Percentiles rank a stretch among this genome's conserved stretches.
These are phyloP conservation scores for Coccomyxa sp. DNA, from an alignment of 139 green algal species.

Conservation along the genomic window DNA sequence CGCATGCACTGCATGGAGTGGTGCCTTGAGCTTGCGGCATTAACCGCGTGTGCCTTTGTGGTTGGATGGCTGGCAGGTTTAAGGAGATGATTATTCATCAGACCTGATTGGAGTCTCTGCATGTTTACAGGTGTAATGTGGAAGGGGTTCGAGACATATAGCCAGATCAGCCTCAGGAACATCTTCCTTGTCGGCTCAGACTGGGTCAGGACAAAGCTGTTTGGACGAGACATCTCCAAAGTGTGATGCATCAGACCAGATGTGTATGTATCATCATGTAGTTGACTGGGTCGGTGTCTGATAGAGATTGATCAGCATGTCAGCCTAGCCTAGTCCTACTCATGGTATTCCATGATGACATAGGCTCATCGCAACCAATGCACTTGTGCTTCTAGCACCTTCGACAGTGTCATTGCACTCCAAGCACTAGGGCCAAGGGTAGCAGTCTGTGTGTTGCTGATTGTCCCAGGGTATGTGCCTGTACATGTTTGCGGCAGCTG, in stretches of 20 bases:
- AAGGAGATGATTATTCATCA: neutral
- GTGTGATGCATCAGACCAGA: slow-evolving; percentile 1
- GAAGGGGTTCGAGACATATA: slow-evolving; percentile 82
- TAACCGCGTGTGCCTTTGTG: neutral
- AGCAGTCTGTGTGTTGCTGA: too few species aligned
- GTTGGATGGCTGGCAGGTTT: neutral
- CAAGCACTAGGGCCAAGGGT: too few species aligned
- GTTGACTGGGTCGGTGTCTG: neutral
- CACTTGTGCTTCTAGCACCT: too few species aligned
- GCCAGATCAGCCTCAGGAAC: slow-evolving; percentile 78
- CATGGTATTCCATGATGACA: too few species aligned
- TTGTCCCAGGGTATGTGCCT: too few species aligned
- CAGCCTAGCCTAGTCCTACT: too few species aligned
- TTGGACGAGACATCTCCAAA: slow-evolving; percentile 67
- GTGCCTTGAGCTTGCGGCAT: neutral
- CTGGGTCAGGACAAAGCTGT: slow-evolving; percentile 82
- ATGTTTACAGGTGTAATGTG: slow-evolving; percentile 68
- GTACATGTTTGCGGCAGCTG: too few species aligned
- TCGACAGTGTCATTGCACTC: too few species aligned
- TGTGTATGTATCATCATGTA: neutral
- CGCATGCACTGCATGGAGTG: neutral
- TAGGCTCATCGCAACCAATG: too few species aligned
- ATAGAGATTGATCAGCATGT: too few species aligned
- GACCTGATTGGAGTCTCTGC: slow-evolving; percentile 8
- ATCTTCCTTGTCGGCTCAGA: slow-evolving; percentile 75